phyloP scores from a whole-genome alignment of 2,329 filamentous ascomycete species.

The Cadophora sp. region DNA sequence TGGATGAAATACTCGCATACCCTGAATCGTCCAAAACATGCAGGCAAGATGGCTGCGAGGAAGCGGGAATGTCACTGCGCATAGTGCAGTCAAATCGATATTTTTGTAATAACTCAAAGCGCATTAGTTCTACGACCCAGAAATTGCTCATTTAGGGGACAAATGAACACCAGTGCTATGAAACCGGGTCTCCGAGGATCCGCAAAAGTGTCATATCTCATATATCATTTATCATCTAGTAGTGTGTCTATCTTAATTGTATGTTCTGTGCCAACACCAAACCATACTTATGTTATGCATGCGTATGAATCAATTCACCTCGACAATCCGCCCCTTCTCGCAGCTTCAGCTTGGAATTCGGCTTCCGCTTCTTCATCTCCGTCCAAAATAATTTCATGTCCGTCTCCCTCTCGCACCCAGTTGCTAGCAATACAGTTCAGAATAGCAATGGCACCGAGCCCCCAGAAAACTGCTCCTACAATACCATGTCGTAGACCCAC shows the following conservation, averaged over 20 bases:
- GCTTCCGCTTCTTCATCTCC: conserved; percentile 59
- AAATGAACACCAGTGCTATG: neutral
- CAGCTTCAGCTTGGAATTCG: conserved; percentile 46
- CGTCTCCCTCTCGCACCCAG: conserved; percentile 65
- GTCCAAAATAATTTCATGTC: conserved; percentile 69
- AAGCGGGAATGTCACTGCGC: no score
- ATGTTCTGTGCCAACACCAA: neutral
- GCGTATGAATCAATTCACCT: neutral
- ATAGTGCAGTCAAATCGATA: no score
- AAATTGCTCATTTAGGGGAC: neutral
- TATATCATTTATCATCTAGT: conserved; percentile 10
- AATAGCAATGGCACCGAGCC: conserved; percentile 58
- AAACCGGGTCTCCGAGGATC: no score
- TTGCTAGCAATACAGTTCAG: conserved; percentile 56
- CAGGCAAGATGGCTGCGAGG: neutral
- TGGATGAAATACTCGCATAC: neutral
- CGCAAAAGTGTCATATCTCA: neutral
- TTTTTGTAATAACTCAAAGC: no score
- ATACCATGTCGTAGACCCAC: conserved; percentile 61
- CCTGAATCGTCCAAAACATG: neutral
- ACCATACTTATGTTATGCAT: neutral
- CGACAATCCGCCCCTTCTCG: conserved; percentile 4
- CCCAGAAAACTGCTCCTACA: conserved; percentile 54
- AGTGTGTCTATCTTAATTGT: neutral
- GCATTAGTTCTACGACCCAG: neutral